These are phyloP conservation scores for Blastomyces silverae DNA, from an alignment of 2,329 filamentous ascomycete species.

Conservation along the genomic window DNA sequence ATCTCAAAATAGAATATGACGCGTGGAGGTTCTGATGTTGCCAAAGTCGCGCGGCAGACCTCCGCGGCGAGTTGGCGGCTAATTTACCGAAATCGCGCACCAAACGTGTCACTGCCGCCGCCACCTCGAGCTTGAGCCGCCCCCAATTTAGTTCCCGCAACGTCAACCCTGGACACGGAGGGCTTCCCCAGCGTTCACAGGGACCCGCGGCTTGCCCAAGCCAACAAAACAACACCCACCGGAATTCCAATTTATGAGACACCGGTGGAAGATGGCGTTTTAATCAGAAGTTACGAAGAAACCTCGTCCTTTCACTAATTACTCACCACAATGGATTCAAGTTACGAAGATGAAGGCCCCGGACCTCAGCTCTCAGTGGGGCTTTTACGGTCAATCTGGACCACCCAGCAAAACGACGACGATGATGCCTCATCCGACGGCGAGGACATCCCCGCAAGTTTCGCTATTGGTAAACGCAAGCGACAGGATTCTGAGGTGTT, in stretches of 20 bases:
- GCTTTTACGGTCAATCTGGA: not conserved
- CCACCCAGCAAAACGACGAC: not conserved
- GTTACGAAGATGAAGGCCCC: not conserved
- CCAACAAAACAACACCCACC: not conserved
- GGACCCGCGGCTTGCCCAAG: not conserved
- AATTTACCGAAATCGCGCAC: not conserved
- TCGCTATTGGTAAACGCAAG: not conserved
- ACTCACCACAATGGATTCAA: not conserved
- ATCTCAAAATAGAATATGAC: too few relatives aligned
- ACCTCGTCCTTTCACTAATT: not conserved
- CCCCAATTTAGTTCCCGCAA: not conserved
- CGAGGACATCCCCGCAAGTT: not conserved
- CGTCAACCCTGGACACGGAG: not conserved
- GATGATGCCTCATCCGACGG: not conserved
- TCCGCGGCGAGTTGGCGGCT: not conserved
- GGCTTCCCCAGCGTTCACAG: not conserved
- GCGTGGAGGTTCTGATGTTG: too few relatives aligned
- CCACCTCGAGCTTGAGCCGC: not conserved
- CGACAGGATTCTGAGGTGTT: not conserved
- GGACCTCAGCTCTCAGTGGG: conserved; percentile 1
- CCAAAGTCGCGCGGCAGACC: not conserved
- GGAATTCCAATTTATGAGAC: not conserved
- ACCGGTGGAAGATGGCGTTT: not conserved
- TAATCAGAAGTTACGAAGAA: not conserved
- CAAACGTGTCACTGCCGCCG: not conserved